Base-by-base conservation (phyloP, 306 rosid species). In the Gastrolobium villosum region DNA sequence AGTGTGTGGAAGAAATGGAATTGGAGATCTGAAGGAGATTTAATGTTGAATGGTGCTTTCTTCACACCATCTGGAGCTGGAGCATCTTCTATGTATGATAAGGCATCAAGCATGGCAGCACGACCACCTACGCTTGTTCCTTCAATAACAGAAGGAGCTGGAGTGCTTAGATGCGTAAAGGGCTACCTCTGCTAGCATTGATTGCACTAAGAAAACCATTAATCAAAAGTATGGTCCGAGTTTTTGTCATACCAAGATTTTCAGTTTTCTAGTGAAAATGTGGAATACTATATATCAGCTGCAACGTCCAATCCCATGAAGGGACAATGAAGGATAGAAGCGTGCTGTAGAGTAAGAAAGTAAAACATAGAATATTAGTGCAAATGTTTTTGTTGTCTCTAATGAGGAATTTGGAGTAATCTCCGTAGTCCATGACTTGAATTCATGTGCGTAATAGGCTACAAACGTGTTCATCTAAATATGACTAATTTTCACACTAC, bases 1-100 rank as follows among this genome's bases (percentile, higher is more conserved):
- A 74, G 68, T 1, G 61, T 75, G 45, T 94, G 97, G 97, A 88
- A 81, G 78, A 86, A 78, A 0, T 94, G 97, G 98, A 92, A 92
- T 77, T 94, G 98, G 97, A 90, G 92, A 50, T 90, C 98, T 0
- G 70, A 81, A 39, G 96, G 98, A 55, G 96, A 94, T 70, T 15
- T 90, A 68, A 44, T 89, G 81, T 28, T 92, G 86, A 90, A 94
- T 75, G 98, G 98, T 0, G 98, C 96, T 0, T 87, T 85, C 75
- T 94, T 94, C 81, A 90, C 85, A 2, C 9, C 77, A 0, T 92
- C 97, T 0, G 97, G 98, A 13, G 93, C 87, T 0, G 92, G 89
- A 64, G 77, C 89, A 0, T 70, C 93, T 35, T 78, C 90, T 1
- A 87, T 79, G 55, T 94, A 87, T 43, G 84, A 88, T 6, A 94